These are phyloP conservation scores for Amborella trichopoda DNA, from an alignment of 164 flowering plant species.

Conservation along the genomic window DNA sequence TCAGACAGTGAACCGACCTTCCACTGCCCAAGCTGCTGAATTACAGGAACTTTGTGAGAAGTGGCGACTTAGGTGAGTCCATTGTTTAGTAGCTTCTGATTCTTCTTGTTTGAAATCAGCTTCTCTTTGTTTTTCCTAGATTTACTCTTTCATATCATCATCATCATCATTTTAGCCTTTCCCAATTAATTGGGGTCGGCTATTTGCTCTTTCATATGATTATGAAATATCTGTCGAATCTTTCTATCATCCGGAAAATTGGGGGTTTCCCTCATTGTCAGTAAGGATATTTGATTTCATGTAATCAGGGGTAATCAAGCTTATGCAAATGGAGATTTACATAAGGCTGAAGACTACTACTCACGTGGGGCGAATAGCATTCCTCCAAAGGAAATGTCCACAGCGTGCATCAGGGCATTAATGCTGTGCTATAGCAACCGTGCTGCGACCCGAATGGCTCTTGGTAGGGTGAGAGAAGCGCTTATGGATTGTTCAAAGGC, in stretches of 20 bases:
- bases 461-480: conserved; percentile 75
- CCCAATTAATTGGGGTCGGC: no score
- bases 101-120: no score
- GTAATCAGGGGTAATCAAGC: conserved; percentile 83
- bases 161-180: conserved; percentile 1
- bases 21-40: conserved; percentile 16
- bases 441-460: conserved; percentile 79
- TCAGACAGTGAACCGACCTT: neutral
- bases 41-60: conserved; percentile 61
- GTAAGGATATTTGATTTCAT: neutral
- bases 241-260: neutral
- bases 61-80: conserved; percentile 57
- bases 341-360: conserved; percentile 80
- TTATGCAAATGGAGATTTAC: conserved; percentile 52
- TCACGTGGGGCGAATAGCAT: conserved; percentile 62
- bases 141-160: no score
- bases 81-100: neutral
- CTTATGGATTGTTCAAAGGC: conserved; percentile 63
- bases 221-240: neutral
- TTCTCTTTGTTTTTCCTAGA: no score
- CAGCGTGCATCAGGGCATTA: conserved; percentile 52
- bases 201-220: neutral
- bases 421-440: conserved; percentile 91
- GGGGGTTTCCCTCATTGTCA: neutral
- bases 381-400: conserved; percentile 40